Conservation (phyloP, 116 monocot species). For the Dioscorea cayenensis region DNA sequence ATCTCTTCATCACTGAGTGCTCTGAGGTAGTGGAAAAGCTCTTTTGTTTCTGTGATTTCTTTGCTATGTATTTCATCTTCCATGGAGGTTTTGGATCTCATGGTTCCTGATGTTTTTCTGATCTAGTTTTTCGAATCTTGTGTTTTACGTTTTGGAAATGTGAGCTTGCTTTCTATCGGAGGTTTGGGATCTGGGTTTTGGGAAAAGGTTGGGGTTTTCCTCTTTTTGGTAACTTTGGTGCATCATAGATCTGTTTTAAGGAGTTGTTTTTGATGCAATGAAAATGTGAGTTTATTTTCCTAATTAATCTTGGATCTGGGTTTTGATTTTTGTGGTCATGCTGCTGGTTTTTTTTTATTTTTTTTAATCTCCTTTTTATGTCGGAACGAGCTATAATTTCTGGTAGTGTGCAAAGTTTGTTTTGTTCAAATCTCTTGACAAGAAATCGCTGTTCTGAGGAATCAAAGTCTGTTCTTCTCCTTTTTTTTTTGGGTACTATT, state of each 20-base stretch:
- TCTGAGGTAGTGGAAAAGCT: neutral
- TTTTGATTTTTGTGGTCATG: neutral
- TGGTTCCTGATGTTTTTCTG: neutral
- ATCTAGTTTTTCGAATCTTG: neutral
- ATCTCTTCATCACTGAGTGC: neutral
- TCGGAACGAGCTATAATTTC: neutral
- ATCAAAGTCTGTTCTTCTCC: too few species aligned
- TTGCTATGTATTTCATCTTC: neutral
- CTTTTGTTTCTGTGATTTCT: neutral
- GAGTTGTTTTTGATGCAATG: conserved; percentile 3
- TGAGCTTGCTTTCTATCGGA: neutral
- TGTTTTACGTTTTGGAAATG: neutral
- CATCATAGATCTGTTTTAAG: neutral
- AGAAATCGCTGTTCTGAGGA: neutral
- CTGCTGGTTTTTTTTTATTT: neutral
- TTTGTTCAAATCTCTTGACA: neutral
- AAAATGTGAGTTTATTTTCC: conserved; percentile 2
- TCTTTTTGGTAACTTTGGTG: neutral
- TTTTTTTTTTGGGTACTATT: neutral
- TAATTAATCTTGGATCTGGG: neutral
- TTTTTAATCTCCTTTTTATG: neutral
- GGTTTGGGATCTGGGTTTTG: neutral
- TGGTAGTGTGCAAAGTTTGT: neutral
- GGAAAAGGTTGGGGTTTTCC: neutral
- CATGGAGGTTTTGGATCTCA: neutral